Base-by-base conservation (phyloP, 2,329 filamentous ascomycete genomes). In the Bipolaris oryzae region DNA sequence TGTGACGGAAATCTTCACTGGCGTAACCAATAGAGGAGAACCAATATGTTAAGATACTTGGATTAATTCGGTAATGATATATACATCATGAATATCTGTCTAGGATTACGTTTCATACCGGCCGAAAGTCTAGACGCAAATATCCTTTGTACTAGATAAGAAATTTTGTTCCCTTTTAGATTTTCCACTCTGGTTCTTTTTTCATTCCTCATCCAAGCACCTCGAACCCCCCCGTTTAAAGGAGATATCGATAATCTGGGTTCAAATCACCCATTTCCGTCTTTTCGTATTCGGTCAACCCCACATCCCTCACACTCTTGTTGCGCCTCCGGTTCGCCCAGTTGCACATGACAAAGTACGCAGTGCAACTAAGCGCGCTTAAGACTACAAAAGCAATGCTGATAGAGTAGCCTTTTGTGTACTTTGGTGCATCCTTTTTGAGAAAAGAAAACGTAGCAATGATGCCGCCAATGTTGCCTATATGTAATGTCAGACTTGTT, bases 321-420 rank as follows among this genome's bases (percentile, higher is more conserved):
- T 85, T 81, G 53, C 88, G 80, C 69, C 80, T 80, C 65, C 79
- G 80, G 72, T 94, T 94, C 73, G 87, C 82, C 59, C 74, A 72
- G 63, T 75, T 77, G 57, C 89, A 87, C 1, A 82, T 82, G 3
- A 82, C 61, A 1, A 82, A 84, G 70, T 94, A 94, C 0, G 82
- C 53, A 15, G 79, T 72, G 65, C 86, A 89, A 10, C 84, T 81
- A 3, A 88, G 64, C 15, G 85, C 86, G 50, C 87, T 89, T 28
- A 96, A 72, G 48, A 85, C 83, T 7, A 88, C 84, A 68, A 96
- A 96, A 0, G 82, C 86, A 5, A 96, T 81, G 69, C 87, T 89
- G 61, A 96, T 92, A 51, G 83, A 84, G 76, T 95, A 96, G 0
- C 92, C 93, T 0, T 83, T 86, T 6, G 79, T 84, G 75, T 89